A percentile compares a stretch with the other conserved stretches of the same genome.
phyloP scores from a whole-genome alignment of 2,329 filamentous ascomycete genomes.

The Neofusicoccum laricinum region DNA sequence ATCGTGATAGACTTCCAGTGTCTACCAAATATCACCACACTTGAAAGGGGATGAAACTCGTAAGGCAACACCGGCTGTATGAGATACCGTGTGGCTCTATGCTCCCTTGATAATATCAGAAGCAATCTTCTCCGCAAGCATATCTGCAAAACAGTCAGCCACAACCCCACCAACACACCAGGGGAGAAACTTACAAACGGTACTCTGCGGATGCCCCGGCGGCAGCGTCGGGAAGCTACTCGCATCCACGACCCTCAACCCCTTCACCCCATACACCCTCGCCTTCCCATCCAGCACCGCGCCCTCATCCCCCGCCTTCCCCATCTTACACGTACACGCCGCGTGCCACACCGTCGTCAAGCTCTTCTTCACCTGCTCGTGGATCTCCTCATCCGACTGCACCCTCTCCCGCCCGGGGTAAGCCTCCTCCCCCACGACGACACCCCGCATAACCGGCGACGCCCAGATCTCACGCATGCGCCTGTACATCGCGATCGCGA shows the following conservation, averaged over 20 bases:
- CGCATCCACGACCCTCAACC: conserved; percentile 40
- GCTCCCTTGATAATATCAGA: conserved; percentile 3
- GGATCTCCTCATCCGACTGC: conserved; percentile 27
- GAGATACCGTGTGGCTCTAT: not conserved
- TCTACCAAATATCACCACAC: too few relatives aligned
- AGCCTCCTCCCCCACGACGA: conserved; percentile 26
- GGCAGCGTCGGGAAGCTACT: conserved; percentile 31
- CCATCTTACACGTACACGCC: conserved; percentile 38
- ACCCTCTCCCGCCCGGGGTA: conserved; percentile 25
- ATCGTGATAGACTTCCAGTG: too few relatives aligned
- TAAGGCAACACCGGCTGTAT: too few relatives aligned
- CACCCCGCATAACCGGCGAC: conserved; percentile 22
- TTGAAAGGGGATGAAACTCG: too few relatives aligned
- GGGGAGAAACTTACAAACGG: not conserved
- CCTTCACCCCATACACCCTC: conserved; percentile 36
- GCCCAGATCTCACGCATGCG: conserved; percentile 29
- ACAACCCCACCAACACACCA: not conserved
- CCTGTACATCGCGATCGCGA: conserved; percentile 32
- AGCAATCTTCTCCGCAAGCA: conserved; percentile 20
- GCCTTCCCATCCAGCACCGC: conserved; percentile 38
- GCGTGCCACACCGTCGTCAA: conserved; percentile 36
- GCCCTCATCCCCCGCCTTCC: conserved; percentile 28
- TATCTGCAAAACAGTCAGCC: not conserved
- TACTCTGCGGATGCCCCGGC: conserved; percentile 24
- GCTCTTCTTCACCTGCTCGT: conserved; percentile 20